Percentiles rank a stretch among this genome's conserved stretches.
Conservation (phyloP, 1,284 basidiomycete genomes). For the Apiotrichum montevideense region DNA sequence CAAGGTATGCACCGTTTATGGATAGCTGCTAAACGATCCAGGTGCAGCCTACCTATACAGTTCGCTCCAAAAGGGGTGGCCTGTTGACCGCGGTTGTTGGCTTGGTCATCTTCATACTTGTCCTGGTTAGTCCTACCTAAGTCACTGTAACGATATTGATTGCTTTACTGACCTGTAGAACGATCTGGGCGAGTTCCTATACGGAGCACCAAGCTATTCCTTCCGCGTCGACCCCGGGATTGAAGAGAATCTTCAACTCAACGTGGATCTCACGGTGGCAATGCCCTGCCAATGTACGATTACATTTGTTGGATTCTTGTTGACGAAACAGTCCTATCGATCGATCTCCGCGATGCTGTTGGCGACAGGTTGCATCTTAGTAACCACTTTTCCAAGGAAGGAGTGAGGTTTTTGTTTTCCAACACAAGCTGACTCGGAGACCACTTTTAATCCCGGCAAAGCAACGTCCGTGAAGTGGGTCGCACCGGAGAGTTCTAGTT, state of each 20-base stretch:
- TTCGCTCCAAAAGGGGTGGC: conserved; percentile 77
- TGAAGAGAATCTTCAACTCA: conserved; percentile 65
- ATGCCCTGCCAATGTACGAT: conserved; percentile 78
- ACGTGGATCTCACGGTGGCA: conserved; percentile 82
- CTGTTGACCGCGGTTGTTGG: conserved; percentile 76
- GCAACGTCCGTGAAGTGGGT: conserved; percentile 65
- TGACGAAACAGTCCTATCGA: conserved; percentile 59
- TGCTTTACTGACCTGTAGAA: conserved; percentile 52
- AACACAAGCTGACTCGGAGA: conserved; percentile 47
- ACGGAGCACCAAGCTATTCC: conserved; percentile 80
- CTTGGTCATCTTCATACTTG: conserved; percentile 54
- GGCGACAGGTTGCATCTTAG: conserved; percentile 85
- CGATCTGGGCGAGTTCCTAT: conserved; percentile 82
- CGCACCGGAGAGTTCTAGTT: not conserved
- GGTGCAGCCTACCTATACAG: conserved; percentile 78
- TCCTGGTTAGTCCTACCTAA: conserved; percentile 28
- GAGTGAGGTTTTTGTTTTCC: conserved; percentile 50
- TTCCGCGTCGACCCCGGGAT: conserved; percentile 71
- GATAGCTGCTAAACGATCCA: conserved; percentile 5
- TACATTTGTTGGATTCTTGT: no score
- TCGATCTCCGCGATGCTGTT: conserved; percentile 85
- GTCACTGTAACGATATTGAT: not conserved
- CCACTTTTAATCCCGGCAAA: conserved; percentile 74
- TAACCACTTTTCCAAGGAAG: conserved; percentile 77
- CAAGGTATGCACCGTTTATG: conserved; percentile 49